phyloP scores from a whole-genome alignment of 2,329 filamentous ascomycete genomes.

The Curvularia hawaiiensis region DNA sequence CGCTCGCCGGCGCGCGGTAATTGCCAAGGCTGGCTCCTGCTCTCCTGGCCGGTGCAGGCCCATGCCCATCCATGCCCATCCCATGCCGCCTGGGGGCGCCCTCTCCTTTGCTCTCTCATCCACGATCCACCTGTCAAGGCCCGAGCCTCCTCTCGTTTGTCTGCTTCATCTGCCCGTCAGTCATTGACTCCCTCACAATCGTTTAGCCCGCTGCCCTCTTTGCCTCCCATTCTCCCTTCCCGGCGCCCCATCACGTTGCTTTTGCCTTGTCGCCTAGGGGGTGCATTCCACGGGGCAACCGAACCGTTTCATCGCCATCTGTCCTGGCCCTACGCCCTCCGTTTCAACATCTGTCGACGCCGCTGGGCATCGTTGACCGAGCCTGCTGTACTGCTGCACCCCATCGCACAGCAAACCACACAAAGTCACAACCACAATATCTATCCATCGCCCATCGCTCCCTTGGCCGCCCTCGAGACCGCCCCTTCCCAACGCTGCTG shows the following conservation, averaged over 20 bases:
- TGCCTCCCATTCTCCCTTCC: constrained; percentile 14
- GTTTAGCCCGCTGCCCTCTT: constrained; percentile 20
- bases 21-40: constrained; percentile 17
- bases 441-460: neutral
- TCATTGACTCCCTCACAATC: constrained; percentile 35
- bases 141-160: constrained; percentile 28
- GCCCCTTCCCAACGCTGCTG: constrained; percentile 12
- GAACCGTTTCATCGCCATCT: constrained; percentile 21
- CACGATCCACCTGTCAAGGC: constrained; percentile 16
- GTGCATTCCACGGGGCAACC: constrained; percentile 42
- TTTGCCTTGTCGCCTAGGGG: constrained; percentile 38
- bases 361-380: constrained; percentile 18
- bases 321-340: constrained; percentile 40
- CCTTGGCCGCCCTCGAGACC: constrained; percentile 3
- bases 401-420: neutral
- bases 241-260: constrained; percentile 30
- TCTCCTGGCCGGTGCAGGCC: constrained; percentile 13
- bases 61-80: constrained; percentile 1
- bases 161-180: constrained; percentile 16
- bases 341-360: constrained; percentile 36
- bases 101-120: constrained; percentile 18
- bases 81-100: constrained; percentile 15
- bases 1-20: constrained; percentile 10
- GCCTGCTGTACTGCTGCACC: constrained; percentile 15
- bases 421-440: neutral